phyloP scores from a whole-genome alignment of 2,329 filamentous ascomycete genomes.

The Trichoderma atrobrunneum region DNA sequence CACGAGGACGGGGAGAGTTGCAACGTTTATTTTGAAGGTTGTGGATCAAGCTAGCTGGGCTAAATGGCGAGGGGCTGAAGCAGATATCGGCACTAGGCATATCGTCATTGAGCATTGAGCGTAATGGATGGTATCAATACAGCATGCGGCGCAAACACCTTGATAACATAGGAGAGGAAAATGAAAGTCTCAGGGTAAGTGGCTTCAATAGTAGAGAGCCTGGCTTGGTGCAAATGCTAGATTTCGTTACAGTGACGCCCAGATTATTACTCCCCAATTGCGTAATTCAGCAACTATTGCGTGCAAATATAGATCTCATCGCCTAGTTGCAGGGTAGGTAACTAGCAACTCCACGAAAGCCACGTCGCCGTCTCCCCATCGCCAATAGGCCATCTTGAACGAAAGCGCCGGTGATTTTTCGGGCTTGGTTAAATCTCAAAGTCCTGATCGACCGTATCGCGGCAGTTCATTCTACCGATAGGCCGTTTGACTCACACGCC shows the following conservation, averaged over 20 bases:
- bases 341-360: not conserved
- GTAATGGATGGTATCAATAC: not conserved
- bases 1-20: constrained; percentile 8
- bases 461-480: not conserved
- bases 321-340: not conserved
- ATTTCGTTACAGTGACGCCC: not conserved
- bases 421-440: not conserved
- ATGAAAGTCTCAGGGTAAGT: not conserved
- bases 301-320: not conserved
- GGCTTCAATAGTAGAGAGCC: not conserved
- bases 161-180: not conserved
- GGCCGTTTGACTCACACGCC: not conserved
- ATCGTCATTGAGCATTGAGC: not conserved
- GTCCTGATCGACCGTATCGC: not conserved
- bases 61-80: not conserved
- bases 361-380: not conserved
- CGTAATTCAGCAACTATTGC: not conserved
- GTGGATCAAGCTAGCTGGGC: not conserved
- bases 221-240: not conserved
- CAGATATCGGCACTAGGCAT: not conserved
- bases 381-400: not conserved
- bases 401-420: not conserved
- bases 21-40: not conserved
- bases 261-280: not conserved
- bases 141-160: not conserved